Base-by-base conservation (phyloP, 163 green algal species). In the Chlamydomonas reinhardtii region DNA sequence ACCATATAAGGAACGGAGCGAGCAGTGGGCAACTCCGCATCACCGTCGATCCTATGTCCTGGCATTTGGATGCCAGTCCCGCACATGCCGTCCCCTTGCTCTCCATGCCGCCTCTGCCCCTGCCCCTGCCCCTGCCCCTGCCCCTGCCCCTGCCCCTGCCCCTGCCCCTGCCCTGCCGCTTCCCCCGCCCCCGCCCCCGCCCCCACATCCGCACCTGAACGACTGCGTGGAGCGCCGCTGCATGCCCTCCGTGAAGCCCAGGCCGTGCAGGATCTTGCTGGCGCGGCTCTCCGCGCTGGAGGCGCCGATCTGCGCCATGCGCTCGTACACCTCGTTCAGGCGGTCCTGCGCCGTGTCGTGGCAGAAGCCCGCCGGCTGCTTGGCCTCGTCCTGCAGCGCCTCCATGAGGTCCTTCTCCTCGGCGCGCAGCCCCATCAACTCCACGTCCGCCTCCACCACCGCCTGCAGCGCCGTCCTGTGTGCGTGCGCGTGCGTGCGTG, bases 191-290 rank as follows among this genome's bases (percentile, higher is more conserved):
- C 43, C 43, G 43, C 43, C 43, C 43, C 43, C 43, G 11, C 43
- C 11, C 43, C 6, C 9, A 22, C 48, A 17, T 14, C 37, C 70
- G 27, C 80, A 91, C 89, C 86, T 95, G 87, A 98, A 99, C 25
- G 94, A 95, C 48, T 97, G 91, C 25, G 97, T 99, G 11, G 92
- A n/a, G 0, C 96, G 91, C 59, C 80, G 74, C 91, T 98, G 97
- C 97, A 99, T 99, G 48, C 74, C 88, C 5, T 96, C 91, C 20
- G 91, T 97, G 94, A 99, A 99, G 62, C 98, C 98, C 73, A 99
- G 93, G 61, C 98, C 98, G 88, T 99, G 95, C 54, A 99, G 93
- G 88, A 99, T 99, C 90, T 99, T 99, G 65, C 94, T 97, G 17
- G 98, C 98, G 25, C 97, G 92, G 52, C 94, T 95, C 86, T 99